Base-by-base conservation (phyloP, 169 alveolate species). In the Plasmodium gonderi region DNA sequence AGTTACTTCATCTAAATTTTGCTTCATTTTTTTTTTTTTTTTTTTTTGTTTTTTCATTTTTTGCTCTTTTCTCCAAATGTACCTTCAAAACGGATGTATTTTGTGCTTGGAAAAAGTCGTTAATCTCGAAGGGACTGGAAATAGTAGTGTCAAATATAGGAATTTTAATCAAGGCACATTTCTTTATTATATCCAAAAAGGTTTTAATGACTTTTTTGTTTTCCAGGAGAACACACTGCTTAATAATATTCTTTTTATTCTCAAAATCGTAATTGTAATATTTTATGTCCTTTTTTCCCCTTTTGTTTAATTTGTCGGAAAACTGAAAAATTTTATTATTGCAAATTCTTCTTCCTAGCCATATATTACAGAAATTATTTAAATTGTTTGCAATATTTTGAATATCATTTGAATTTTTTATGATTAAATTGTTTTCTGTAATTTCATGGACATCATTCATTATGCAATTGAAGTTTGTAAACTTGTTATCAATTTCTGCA, bases 211-310 rank as follows among this genome's bases (percentile, higher is more conserved):
- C 92, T 75, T 85, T 85, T 67, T 31, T 64, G 29, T 85, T 75
- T 78, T 85, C 92, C 38, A 85, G 79, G 17, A 85, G 49, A 11
- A 85, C 92, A 85, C 92, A 85, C 33, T 85, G 85, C 67, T 85
- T 85, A 85, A 85, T 85, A 64, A 85, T 85, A 75, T 85, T 85
- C 79, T 85, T 72, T 67, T 85, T 85, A 45, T 85, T 85, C 79
- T 85, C 92, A 65, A 85, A 85, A 85, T 85, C 92, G 51, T 85
- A 85, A 67, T 85, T 72, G 40, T 85, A 85, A 78, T 85, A 85
- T 85, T 85, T 85, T 31, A 85, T 85, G 23, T 85, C 78, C 42
- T 85, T 85, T 60, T 75, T 23, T 1, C 36, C 67, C n/a, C n/a
- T n/a, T n/a, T 20, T 81, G 29, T 75, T 40, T 11, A 42, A 51